Evolutionary conservation across 2,329 filamentous ascomycete species (phyloP).

Genomic region (Claviceps purpurea): DNA sequence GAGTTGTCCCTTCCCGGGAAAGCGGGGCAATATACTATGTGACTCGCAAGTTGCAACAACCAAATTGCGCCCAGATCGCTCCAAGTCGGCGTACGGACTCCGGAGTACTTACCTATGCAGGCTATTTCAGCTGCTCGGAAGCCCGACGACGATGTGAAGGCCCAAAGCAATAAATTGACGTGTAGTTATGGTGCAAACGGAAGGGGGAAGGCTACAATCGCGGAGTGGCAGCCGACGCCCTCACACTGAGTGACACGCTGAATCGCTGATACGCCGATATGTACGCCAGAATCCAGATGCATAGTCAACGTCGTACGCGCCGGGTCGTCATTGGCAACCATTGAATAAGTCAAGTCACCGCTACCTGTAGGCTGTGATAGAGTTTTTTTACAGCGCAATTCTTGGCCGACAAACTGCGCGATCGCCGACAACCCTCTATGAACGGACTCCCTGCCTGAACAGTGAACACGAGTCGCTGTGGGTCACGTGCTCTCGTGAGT

Average conservation of each 20-base stretch:
- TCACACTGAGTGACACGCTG: not conserved
- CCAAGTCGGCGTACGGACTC: not conserved
- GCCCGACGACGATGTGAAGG: not conserved
- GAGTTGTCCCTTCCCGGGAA: not conserved
- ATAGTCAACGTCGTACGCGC: too few species aligned
- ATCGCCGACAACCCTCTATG: not conserved
- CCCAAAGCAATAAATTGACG: not conserved
- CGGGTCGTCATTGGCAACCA: not conserved
- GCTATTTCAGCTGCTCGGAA: not conserved
- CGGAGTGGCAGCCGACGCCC: not conserved
- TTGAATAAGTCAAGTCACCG: not conserved
- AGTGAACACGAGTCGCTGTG: not conserved
- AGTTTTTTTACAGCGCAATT: too few species aligned
- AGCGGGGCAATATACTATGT: conserved; percentile 1
- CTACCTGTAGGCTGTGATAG: too few species aligned
- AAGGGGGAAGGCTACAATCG: not conserved
- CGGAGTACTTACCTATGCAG: not conserved
- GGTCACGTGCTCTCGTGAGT: not conserved
- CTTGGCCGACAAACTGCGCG: too few species aligned
- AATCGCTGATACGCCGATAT: not conserved
- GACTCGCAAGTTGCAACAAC: too few species aligned
- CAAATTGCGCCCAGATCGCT: not conserved
- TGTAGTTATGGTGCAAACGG: not conserved
- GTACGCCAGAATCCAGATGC: not conserved
- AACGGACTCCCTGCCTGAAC: too few species aligned